phyloP scores from a whole-genome alignment of 2,329 filamentous ascomycete genomes.

The Xylaria polymorpha region DNA sequence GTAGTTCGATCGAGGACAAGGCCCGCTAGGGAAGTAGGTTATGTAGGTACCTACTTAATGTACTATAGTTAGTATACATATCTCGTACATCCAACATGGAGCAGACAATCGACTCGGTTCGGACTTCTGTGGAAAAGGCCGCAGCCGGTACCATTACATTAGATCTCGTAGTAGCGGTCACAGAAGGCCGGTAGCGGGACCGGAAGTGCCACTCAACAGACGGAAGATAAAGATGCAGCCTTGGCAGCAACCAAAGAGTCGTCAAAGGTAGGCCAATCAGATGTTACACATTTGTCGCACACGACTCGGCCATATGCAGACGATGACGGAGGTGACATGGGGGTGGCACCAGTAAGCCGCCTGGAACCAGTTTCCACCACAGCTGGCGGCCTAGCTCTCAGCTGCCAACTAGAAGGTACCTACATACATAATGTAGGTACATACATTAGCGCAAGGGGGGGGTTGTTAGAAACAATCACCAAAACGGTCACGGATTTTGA shows the following conservation, averaged over 20 bases:
- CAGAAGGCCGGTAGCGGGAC: slow-evolving; percentile 31
- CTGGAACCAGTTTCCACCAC: no score
- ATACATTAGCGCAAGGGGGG: no score
- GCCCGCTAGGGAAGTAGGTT: neutral
- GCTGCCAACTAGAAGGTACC: no score
- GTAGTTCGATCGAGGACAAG: slow-evolving; percentile 7
- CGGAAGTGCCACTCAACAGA: slow-evolving; percentile 15
- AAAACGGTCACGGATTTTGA: no score
- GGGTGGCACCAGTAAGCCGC: neutral
- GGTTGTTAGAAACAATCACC: no score
- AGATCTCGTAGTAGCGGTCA: slow-evolving; percentile 36
- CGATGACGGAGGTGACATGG: slow-evolving; percentile 33
- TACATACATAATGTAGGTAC: no score
- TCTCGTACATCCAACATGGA: neutral
- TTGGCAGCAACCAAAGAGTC: slow-evolving; percentile 43
- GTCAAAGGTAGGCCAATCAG: slow-evolving; percentile 45
- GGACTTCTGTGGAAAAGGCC: slow-evolving; percentile 13
- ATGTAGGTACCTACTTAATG: neutral
- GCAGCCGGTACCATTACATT: slow-evolving; percentile 19
- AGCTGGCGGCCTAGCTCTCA: no score
- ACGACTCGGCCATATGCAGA: slow-evolving; percentile 24
- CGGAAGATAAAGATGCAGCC: slow-evolving; percentile 43
- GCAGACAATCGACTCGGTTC: neutral
- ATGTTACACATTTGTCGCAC: slow-evolving; percentile 35
- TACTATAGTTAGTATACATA: neutral